Percentiles rank a stretch among this genome's conserved stretches.
phyloP scores from a whole-genome alignment of 345 rosid genomes.

The Gynandropsis gynandra region DNA sequence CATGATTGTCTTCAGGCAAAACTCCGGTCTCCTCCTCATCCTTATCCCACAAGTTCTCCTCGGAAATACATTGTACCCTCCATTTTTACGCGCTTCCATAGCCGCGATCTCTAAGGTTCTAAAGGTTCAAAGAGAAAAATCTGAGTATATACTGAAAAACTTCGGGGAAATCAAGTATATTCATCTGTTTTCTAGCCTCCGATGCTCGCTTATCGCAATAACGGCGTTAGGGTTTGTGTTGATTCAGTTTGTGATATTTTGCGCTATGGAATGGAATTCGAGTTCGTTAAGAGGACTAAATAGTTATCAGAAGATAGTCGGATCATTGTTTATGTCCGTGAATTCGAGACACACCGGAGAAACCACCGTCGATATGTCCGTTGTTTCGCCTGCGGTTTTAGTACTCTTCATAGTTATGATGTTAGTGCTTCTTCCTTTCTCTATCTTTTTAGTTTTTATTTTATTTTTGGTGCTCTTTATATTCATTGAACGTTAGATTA shows the following conservation, averaged over 20 bases:
- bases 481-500: no score
- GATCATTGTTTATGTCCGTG: constrained; percentile 21
- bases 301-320: constrained; percentile 17
- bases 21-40: constrained; percentile 33
- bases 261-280: constrained; percentile 33
- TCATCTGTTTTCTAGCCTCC: constrained; percentile 18
- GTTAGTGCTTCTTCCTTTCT: constrained; percentile 18
- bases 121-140: constrained; percentile 19
- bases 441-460: no score
- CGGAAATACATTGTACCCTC: constrained; percentile 26
- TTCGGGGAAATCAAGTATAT: constrained; percentile 11
- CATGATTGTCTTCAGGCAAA: constrained; percentile 36
- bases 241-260: constrained; percentile 24
- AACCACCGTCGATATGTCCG: constrained; percentile 25
- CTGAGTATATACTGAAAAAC: constrained; percentile 17
- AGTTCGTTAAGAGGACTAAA: constrained; percentile 18
- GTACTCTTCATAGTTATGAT: constrained; percentile 28
- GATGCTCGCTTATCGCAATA: constrained; percentile 1
- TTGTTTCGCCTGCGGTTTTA: constrained; percentile 24
- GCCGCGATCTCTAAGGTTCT: no score
- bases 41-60: constrained; percentile 36
- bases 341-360: constrained; percentile 35
- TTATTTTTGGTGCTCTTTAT: no score
- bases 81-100: constrained; percentile 7
- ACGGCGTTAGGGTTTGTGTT: constrained; percentile 25